A percentile compares a stretch with the other conserved stretches of the same genome.
Conservation (phyloP, 768 basidiomycete species). For the Lanmaoa rubissima region DNA sequence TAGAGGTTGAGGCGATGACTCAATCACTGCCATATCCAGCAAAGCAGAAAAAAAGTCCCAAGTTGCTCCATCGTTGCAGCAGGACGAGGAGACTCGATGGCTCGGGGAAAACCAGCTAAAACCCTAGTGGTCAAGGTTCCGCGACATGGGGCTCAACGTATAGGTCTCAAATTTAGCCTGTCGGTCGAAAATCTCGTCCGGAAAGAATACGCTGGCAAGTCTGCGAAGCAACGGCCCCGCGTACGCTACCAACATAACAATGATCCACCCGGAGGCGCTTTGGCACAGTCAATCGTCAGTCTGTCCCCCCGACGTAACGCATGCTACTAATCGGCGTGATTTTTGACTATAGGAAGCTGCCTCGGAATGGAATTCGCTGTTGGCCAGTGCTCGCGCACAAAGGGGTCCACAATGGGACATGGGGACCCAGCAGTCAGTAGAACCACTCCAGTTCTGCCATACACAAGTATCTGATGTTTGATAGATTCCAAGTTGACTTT, state of each 20-base stretch:
- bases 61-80: not conserved
- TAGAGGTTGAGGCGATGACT: not conserved
- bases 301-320: not conserved
- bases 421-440: slow-evolving; percentile 76
- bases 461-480: not conserved
- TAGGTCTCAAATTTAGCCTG: slow-evolving; percentile 59
- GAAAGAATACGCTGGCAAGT: slow-evolving; percentile 46
- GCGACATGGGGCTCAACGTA: slow-evolving; percentile 70
- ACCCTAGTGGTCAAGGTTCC: slow-evolving; percentile 66
- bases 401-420: slow-evolving; percentile 88
- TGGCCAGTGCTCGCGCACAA: slow-evolving; percentile 75
- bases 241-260: slow-evolving; percentile 54
- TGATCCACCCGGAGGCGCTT: slow-evolving; percentile 41
- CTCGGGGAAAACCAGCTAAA: slow-evolving; percentile 49
- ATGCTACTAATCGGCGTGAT: not conserved
- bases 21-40: slow-evolving; percentile 15
- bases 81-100: slow-evolving; percentile 15
- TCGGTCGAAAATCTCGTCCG: slow-evolving; percentile 59
- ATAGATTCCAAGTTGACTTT: slow-evolving; percentile 74
- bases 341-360: slow-evolving; percentile 55
- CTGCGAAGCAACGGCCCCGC: slow-evolving; percentile 37
- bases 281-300: slow-evolving; percentile 68
- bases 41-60: not conserved
- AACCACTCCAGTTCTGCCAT: not conserved
- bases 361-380: slow-evolving; percentile 82